These are phyloP conservation scores for Penicillium antarcticum DNA, from an alignment of 495 filamentous ascomycete genomes.

Conservation along the genomic window DNA sequence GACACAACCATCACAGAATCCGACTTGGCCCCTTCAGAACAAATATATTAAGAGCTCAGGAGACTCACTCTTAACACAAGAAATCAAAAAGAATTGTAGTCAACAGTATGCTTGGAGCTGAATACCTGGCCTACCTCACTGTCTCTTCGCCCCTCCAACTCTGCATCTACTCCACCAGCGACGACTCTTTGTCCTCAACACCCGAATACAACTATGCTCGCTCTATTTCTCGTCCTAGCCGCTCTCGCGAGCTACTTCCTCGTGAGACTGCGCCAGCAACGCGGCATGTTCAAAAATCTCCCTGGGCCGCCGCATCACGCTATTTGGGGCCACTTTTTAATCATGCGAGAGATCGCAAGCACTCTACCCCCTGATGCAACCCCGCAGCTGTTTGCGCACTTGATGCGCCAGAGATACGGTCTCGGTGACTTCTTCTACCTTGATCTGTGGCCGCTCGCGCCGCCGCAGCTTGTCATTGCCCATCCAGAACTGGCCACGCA, in stretches of 20 bases:
- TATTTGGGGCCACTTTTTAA: conserved; percentile 4
- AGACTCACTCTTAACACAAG: not conserved
- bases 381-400: not conserved
- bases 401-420: conserved; percentile 11
- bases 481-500: conserved; percentile 10
- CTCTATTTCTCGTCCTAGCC: not conserved
- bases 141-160: conserved; percentile 1
- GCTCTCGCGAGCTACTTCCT: conserved; percentile 1
- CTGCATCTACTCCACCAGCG: conserved; percentile 1
- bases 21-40: not conserved
- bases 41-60: not conserved
- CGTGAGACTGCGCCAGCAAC: not conserved
- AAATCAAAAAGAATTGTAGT: not conserved
- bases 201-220: conserved; percentile 1
- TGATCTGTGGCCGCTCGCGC: conserved; percentile 18
- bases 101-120: conserved; percentile 1
- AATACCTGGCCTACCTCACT: not conserved
- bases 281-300: conserved; percentile 2
- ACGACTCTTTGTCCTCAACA: not conserved
- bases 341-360: conserved; percentile 5
- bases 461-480: conserved; percentile 10
- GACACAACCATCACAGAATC: not conserved
- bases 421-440: conserved; percentile 15
- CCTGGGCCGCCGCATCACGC: conserved; percentile 5
- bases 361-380: not conserved